Evolutionary conservation across 2,329 filamentous ascomycete genomes (phyloP).

Genomic region (Penicillium sp.): DNA sequence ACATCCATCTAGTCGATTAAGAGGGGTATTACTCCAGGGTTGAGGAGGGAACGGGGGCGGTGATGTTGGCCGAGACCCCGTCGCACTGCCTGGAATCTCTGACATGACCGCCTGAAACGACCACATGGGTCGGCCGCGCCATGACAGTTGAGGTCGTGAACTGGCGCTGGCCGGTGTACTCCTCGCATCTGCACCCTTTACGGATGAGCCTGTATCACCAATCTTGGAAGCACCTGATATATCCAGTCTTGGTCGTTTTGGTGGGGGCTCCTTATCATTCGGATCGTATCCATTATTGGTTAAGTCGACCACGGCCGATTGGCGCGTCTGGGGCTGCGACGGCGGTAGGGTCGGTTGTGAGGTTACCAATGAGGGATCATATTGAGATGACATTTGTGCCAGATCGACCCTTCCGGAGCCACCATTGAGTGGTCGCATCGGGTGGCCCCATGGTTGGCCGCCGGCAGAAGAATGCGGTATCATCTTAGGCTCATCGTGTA

Average conservation of each 20-base stretch:
- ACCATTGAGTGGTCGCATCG: slow-evolving; percentile 33
- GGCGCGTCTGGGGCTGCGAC: slow-evolving; percentile 18
- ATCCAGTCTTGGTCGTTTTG: slow-evolving; percentile 40
- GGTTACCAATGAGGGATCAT: slow-evolving; percentile 27
- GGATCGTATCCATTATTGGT: slow-evolving; percentile 31
- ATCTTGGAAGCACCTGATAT: slow-evolving; percentile 22
- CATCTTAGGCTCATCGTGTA: slow-evolving; percentile 43
- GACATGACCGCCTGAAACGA: slow-evolving; percentile 40
- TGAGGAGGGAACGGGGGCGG: slow-evolving; percentile 39
- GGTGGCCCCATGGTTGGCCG: slow-evolving; percentile 40
- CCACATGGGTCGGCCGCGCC: slow-evolving; percentile 40
- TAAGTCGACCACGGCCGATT: slow-evolving; percentile 38
- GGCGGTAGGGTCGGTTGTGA: slow-evolving; percentile 22
- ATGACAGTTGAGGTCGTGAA: slow-evolving; percentile 30
- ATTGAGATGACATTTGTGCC: slow-evolving; percentile 22
- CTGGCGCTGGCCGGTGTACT: slow-evolving; percentile 28
- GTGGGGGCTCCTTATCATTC: slow-evolving; percentile 37
- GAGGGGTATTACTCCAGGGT: slow-evolving; percentile 34
- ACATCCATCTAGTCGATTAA: slow-evolving; percentile 14
- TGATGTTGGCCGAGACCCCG: slow-evolving; percentile 26
- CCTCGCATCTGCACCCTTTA: slow-evolving; percentile 29
- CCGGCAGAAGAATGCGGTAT: slow-evolving; percentile 43
- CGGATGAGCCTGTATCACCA: slow-evolving; percentile 22
- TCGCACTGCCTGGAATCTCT: slow-evolving; percentile 30
- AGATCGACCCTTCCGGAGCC: slow-evolving; percentile 29